A percentile compares a stretch with the other conserved stretches of the same genome.
phyloP scores from a whole-genome alignment of 768 basidiomycete genomes.

The Podaxis sp. region DNA sequence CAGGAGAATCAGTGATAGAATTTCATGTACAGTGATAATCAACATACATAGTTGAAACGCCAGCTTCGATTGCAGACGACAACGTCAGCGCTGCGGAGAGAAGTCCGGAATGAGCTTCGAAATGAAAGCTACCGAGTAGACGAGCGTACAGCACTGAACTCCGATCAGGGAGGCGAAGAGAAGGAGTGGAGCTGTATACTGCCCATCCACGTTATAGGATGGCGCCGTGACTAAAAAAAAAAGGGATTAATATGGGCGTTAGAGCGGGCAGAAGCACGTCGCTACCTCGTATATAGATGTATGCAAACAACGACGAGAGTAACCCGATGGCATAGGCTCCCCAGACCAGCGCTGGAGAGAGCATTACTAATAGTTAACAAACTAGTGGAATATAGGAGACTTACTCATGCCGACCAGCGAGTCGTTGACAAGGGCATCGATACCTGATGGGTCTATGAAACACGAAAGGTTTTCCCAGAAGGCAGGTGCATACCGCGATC shows the following conservation, averaged over 20 bases:
- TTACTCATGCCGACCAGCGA: conserved; percentile 74
- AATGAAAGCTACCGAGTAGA: not conserved
- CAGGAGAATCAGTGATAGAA: not conserved
- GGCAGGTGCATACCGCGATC: conserved; percentile 50
- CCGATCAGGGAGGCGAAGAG: conserved; percentile 83
- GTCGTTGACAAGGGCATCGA: conserved; percentile 82
- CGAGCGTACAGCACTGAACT: conserved; percentile 56
- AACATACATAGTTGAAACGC: conserved; percentile 79
- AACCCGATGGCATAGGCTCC: conserved; percentile 79
- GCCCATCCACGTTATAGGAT: conserved; percentile 66
- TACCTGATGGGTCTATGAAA: conserved; percentile 29
- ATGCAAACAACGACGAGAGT: conserved; percentile 69
- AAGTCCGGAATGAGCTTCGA: conserved; percentile 3
- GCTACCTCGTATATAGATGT: conserved; percentile 71
- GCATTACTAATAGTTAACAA: not conserved
- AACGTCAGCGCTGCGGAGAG: conserved; percentile 52
- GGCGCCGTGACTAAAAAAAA: conserved; percentile 58
- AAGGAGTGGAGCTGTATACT: conserved; percentile 74
- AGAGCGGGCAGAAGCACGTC: conserved; percentile 9
- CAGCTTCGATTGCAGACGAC: conserved; percentile 75
- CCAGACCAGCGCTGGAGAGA: conserved; percentile 58
- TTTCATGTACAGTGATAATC: not conserved
- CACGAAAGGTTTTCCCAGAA: conserved; percentile 9
- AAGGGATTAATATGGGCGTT: not conserved
- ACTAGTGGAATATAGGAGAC: conserved; percentile 17